phyloP scores from a whole-genome alignment of 352 stramenopile genomes.

The Globisporangium sylvaticum region DNA sequence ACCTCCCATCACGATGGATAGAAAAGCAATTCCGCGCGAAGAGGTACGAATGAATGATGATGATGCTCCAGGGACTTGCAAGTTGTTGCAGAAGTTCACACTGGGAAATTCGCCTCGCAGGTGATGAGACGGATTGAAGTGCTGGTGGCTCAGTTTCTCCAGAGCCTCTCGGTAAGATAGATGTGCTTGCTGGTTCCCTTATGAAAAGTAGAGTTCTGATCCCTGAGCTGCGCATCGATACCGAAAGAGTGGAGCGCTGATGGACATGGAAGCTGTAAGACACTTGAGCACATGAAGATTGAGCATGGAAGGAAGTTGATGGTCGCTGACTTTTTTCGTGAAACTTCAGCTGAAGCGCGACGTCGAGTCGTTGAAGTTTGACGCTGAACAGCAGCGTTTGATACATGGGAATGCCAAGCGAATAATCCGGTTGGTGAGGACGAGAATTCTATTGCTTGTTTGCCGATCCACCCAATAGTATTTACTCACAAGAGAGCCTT shows the following conservation, averaged over 20 bases:
- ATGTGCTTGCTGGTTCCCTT: not conserved
- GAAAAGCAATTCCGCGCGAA: constrained; percentile 22
- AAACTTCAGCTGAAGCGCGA: constrained; percentile 47
- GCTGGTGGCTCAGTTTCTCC: constrained; percentile 53
- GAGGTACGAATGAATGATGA: constrained; percentile 25
- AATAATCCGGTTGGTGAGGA: constrained; percentile 52
- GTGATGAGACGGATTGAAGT: constrained; percentile 58
- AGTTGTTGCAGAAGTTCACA: not conserved
- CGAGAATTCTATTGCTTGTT: not conserved
- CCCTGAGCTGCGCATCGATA: not conserved
- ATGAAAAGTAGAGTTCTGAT: not conserved
- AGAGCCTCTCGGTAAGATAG: constrained; percentile 38
- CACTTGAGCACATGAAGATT: not conserved
- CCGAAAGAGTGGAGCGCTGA: constrained; percentile 37
- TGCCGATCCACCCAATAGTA: not conserved
- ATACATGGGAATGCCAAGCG: constrained; percentile 55
- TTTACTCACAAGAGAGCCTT: not conserved
- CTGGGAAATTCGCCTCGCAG: constrained; percentile 15
- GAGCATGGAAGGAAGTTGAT: not conserved
- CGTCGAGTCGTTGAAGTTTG: constrained; percentile 53
- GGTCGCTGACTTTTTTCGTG: not conserved
- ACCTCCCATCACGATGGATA: not conserved
- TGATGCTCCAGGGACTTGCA: not conserved
- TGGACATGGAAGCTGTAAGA: constrained; percentile 59
- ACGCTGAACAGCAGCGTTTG: constrained; percentile 45